Conservation (phyloP, 2,329 filamentous ascomycete species). For the Verticillium isaacii region DNA sequence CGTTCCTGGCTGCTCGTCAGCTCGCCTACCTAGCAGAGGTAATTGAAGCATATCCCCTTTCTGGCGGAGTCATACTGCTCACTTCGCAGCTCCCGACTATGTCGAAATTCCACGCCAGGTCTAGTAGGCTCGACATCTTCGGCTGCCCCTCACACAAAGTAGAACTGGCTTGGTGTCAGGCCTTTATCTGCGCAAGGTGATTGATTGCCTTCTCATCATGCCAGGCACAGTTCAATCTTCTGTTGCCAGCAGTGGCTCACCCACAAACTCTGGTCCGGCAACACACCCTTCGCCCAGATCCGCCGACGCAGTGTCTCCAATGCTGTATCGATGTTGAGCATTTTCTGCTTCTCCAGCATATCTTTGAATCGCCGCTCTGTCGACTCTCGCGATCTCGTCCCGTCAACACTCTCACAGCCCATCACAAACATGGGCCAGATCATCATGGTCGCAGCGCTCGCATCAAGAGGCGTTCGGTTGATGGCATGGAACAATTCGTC, state of each 20-base stretch:
- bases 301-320: neutral
- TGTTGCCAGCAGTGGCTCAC: neutral
- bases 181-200: neutral
- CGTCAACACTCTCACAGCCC: constrained; percentile 4
- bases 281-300: constrained; percentile 7
- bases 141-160: no score
- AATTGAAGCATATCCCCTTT: no score
- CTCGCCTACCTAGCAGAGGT: no score
- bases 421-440: constrained; percentile 8
- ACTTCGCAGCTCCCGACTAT: no score
- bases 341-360: constrained; percentile 5
- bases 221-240: neutral
- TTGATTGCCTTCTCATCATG: neutral
- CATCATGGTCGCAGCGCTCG: constrained; percentile 6
- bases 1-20: no score
- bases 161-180: no score
- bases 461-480: constrained; percentile 1
- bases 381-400: neutral
- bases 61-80: no score
- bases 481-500: constrained; percentile 3
- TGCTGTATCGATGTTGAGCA: constrained; percentile 2
- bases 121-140: no score
- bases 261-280: neutral
- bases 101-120: no score
- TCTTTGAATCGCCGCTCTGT: neutral